Conservation (phyloP, 768 basidiomycete species). For the Phylloporus rhodoxanthus region DNA sequence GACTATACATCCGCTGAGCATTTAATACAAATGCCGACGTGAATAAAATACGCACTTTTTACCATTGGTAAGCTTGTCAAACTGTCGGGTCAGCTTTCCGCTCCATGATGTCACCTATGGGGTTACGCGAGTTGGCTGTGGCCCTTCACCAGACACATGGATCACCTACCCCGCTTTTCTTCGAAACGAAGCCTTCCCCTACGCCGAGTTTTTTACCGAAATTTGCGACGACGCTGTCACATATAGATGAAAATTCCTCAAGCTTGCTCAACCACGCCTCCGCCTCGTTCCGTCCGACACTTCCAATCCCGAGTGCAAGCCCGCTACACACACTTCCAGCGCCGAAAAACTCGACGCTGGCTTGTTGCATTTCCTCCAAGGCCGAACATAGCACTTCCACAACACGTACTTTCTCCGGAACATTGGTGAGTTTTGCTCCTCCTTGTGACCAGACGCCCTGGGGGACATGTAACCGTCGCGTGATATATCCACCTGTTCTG, state of each 20-base stretch:
- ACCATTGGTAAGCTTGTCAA: slow-evolving; percentile 82
- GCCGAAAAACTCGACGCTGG: slow-evolving; percentile 70
- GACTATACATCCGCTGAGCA: slow-evolving; percentile 38
- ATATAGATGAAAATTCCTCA: slow-evolving; percentile 74
- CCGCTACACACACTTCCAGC: slow-evolving; percentile 75
- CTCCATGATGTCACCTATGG: slow-evolving; percentile 60
- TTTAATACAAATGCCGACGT: slow-evolving; percentile 8
- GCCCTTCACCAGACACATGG: background rate
- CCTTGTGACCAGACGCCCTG: slow-evolving; percentile 89
- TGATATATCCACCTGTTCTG: slow-evolving; percentile 81
- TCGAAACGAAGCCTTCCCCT: slow-evolving; percentile 79
- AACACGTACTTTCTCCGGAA: slow-evolving; percentile 81
- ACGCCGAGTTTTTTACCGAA: slow-evolving; percentile 87
- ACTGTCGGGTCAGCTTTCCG: slow-evolving; percentile 63
- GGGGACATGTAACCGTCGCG: slow-evolving; percentile 80
- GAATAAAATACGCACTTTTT: slow-evolving; percentile 61
- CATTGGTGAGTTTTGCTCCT: slow-evolving; percentile 75
- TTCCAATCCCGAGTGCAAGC: slow-evolving; percentile 67
- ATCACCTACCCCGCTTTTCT: slow-evolving; percentile 59
- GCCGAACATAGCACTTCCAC: slow-evolving; percentile 74
- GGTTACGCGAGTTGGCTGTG: slow-evolving; percentile 8
- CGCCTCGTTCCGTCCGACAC: slow-evolving; percentile 70
- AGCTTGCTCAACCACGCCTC: slow-evolving; percentile 73
- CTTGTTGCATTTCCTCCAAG: slow-evolving; percentile 69
- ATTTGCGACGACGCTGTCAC: slow-evolving; percentile 73